phyloP scores from a whole-genome alignment of 257 asterid species.

The Rauvolfia tetraphylla region DNA sequence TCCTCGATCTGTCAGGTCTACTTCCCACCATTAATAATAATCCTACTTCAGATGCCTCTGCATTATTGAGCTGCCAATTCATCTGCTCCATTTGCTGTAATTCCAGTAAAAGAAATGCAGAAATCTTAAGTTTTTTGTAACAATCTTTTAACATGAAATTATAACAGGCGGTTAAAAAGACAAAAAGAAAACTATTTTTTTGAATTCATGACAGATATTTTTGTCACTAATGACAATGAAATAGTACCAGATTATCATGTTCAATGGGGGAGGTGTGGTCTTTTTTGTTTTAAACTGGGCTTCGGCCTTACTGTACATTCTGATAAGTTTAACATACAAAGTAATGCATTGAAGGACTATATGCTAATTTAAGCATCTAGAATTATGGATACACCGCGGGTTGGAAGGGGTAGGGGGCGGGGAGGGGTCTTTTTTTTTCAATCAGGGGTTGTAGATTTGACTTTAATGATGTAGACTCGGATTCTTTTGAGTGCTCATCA shows the following conservation, averaged over 20 bases:
- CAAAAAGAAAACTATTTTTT: no score
- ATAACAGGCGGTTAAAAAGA: no score
- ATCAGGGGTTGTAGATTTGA: conserved; percentile 11
- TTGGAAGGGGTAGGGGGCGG: neutral
- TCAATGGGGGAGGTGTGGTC: no score
- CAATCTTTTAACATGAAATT: no score
- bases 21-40: conserved; percentile 11
- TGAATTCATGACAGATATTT: neutral
- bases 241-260: no score
- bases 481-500: conserved; percentile 6
- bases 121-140: neutral
- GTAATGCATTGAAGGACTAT: neutral
- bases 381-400: neutral
- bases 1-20: conserved; percentile 15
- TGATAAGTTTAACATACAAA: neutral
- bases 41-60: conserved; percentile 13
- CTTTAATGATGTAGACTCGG: conserved; percentile 14
- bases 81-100: neutral
- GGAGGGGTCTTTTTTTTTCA: neutral
- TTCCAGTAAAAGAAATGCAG: neutral
- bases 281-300: no score
- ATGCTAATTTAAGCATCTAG: neutral
- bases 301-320: neutral
- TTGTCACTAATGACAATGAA: no score
- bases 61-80: conserved; percentile 17